Percentiles rank a stretch among this genome's conserved stretches.
These are phyloP conservation scores for Kluyveromyces lactis DNA, from an alignment of 805 yeast genomes.

Conservation along the genomic window DNA sequence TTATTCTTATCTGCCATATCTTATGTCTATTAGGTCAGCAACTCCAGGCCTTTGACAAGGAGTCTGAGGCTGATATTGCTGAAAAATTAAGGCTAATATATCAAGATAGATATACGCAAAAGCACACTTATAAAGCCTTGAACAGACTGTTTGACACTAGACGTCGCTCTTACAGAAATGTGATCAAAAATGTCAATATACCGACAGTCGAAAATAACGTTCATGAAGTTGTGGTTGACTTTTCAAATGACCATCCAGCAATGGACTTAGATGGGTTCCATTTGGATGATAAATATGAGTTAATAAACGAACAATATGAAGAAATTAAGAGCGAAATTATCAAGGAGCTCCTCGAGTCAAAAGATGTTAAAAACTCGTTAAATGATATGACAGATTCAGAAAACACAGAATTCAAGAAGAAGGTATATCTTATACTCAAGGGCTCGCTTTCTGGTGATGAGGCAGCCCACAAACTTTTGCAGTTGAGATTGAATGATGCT, in stretches of 20 bases:
- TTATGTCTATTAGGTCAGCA: slow-evolving; percentile 45
- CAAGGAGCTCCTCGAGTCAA: slow-evolving; percentile 12
- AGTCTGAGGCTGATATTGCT: slow-evolving; percentile 42
- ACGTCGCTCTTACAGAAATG: slow-evolving; percentile 33
- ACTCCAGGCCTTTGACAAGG: slow-evolving; percentile 35
- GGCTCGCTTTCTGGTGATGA: slow-evolving; percentile 89
- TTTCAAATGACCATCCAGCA: slow-evolving; percentile 11
- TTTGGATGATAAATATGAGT: slow-evolving; percentile 43
- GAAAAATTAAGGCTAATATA: slow-evolving; percentile 55
- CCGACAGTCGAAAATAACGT: background rate
- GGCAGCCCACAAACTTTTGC: slow-evolving; percentile 77
- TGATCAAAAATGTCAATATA: slow-evolving; percentile 19
- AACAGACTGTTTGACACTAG: slow-evolving; percentile 46
- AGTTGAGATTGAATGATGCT: slow-evolving; percentile 35
- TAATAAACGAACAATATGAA: slow-evolving; percentile 41
- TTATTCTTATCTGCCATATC: slow-evolving; percentile 46
- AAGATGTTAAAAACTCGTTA: slow-evolving; percentile 17
- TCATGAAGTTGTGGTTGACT: background rate
- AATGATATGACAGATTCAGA: slow-evolving; percentile 65
- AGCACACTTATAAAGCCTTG: slow-evolving; percentile 37
- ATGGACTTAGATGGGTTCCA: slow-evolving; percentile 43
- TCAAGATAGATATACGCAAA: slow-evolving; percentile 42
- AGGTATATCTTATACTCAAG: slow-evolving; percentile 74
- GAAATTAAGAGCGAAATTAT: slow-evolving; percentile 32
- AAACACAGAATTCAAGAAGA: slow-evolving; percentile 58